These are phyloP conservation scores for Jamesozyma piceae DNA, from an alignment of 805 yeast genomes.

Conservation along the genomic window DNA sequence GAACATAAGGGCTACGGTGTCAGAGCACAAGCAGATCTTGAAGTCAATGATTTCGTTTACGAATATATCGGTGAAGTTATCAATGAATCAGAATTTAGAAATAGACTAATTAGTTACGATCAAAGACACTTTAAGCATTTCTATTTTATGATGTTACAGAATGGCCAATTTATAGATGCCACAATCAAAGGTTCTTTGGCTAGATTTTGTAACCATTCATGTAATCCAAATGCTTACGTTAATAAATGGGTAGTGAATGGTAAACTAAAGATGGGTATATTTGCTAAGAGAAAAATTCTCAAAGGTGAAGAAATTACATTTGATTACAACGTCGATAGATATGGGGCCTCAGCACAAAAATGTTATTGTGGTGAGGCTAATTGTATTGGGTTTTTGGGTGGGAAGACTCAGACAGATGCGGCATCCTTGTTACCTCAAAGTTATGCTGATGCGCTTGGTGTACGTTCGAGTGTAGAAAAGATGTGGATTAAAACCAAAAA, in stretches of 20 bases:
- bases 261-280: slow-evolving; percentile 87
- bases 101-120: slow-evolving; percentile 68
- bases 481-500: slow-evolving; percentile 60
- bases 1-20: slow-evolving; percentile 86
- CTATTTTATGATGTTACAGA: slow-evolving; percentile 92
- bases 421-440: slow-evolving; percentile 76
- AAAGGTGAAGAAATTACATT: slow-evolving; percentile 82
- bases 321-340: slow-evolving; percentile 84
- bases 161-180: slow-evolving; percentile 90
- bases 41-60: slow-evolving; percentile 63
- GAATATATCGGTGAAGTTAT: slow-evolving; percentile 94
- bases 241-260: slow-evolving; percentile 97
- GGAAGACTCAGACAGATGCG: slow-evolving; percentile 92
- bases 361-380: slow-evolving; percentile 91
- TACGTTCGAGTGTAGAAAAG: slow-evolving; percentile 56
- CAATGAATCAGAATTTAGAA: slow-evolving; percentile 65
- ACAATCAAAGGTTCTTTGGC: slow-evolving; percentile 82
- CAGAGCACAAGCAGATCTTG: slow-evolving; percentile 52
- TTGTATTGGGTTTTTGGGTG: slow-evolving; percentile 91
- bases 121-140: slow-evolving; percentile 64
- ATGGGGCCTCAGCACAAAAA: slow-evolving; percentile 89
- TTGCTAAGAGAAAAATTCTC: slow-evolving; percentile 63
- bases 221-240: slow-evolving; percentile 88
- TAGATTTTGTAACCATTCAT: slow-evolving; percentile 89
- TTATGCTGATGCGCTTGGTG: slow-evolving; percentile 78